Evolutionary conservation across 306 rosid genomes (phyloP).

Genomic region (Vigna unguiculata): DNA sequence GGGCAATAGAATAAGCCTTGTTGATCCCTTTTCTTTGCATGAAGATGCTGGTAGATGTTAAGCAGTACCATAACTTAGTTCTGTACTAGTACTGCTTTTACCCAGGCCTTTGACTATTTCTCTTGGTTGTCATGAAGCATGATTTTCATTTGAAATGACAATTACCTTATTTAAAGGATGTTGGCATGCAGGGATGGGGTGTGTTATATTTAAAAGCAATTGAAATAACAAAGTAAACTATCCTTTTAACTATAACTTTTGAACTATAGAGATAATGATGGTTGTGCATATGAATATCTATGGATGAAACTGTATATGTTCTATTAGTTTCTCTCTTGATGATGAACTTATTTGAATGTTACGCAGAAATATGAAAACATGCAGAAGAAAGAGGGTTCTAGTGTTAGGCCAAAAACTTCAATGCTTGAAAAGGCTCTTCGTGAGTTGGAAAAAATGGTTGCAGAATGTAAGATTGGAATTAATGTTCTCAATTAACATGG

Average conservation of each 20-base stretch:
- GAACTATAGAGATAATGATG: conserved; percentile 24
- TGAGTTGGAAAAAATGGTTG: conserved; percentile 95
- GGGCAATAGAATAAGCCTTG: conserved; percentile 29
- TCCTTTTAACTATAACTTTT: conserved; percentile 14
- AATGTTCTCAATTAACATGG: conserved; percentile 36
- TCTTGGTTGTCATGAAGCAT: conserved; percentile 29
- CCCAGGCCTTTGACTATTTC: background rate
- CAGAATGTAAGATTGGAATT: conserved; percentile 76
- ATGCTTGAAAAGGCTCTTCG: conserved; percentile 91
- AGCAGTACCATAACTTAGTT: conserved; percentile 16
- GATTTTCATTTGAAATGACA: conserved; percentile 11
- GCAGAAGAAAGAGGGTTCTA: conserved; percentile 87
- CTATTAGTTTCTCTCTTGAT: conserved; percentile 29
- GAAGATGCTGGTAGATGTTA: conserved; percentile 31
- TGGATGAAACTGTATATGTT: conserved; percentile 32
- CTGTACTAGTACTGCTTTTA: conserved; percentile 18
- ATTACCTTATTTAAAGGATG: conserved; percentile 20
- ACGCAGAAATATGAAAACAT: conserved; percentile 72
- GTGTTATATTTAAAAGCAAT: conserved; percentile 18
- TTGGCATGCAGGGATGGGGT: conserved; percentile 2
- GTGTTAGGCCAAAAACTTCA: conserved; percentile 77
- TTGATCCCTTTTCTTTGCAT: conserved; percentile 34
- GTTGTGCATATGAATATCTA: conserved; percentile 37
- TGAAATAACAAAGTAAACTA: conserved; percentile 26
- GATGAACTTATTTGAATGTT: conserved; percentile 39